Evolutionary conservation across 129 eudicot species (phyloP).

Genomic region (Tanacetum coccineum): DNA sequence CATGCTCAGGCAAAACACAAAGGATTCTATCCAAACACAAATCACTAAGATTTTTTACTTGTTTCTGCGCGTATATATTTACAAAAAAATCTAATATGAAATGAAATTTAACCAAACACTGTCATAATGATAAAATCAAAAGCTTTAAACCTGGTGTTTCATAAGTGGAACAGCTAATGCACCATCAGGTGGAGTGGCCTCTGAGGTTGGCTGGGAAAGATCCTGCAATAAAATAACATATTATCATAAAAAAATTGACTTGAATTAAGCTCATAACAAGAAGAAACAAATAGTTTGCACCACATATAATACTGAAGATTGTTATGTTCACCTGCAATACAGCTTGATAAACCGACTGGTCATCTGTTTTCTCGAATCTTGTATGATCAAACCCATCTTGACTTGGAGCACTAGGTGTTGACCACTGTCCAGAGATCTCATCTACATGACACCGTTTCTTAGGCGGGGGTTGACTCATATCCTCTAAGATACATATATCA

Average conservation of each 20-base stretch:
- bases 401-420: constrained; percentile 24
- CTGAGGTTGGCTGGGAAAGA: constrained; percentile 77
- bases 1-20: too few species aligned
- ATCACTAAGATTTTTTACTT: too few species aligned
- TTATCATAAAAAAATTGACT: constrained; percentile 4
- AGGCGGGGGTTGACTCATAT: constrained; percentile 59
- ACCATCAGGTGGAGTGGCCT: constrained; percentile 79
- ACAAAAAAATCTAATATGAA: too few species aligned
- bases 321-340: constrained; percentile 56
- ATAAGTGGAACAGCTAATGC: constrained; percentile 66
- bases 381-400: constrained; percentile 35
- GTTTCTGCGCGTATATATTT: too few species aligned
- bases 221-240: constrained; percentile 50
- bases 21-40: too few species aligned
- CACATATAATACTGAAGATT: constrained; percentile 1
- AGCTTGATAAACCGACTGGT: constrained; percentile 49
- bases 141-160: constrained; percentile 70
- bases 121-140: too few species aligned
- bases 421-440: constrained; percentile 34
- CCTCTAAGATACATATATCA: constrained; percentile 78
- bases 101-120: too few species aligned
- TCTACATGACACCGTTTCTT: constrained; percentile 23
- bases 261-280: background rate
- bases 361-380: constrained; percentile 54
- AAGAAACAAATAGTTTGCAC: background rate